phyloP scores from a whole-genome alignment of 768 basidiomycete species.

The Pleurotus tuoliensis region DNA sequence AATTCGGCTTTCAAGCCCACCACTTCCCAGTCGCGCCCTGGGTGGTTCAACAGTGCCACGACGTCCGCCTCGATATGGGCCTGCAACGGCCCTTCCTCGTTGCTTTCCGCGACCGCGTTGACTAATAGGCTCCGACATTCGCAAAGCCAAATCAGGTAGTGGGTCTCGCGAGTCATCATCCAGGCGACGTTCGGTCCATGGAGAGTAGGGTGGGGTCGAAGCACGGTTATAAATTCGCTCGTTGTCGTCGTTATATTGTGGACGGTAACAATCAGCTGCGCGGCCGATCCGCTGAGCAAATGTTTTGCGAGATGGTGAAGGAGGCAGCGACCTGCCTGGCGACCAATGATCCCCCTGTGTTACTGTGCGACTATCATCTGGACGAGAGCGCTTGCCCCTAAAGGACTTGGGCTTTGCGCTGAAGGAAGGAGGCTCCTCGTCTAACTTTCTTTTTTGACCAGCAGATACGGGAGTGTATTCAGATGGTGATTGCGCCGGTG shows the following conservation, averaged over 20 bases:
- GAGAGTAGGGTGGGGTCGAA: neutral
- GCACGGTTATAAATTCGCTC: neutral
- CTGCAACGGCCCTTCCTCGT: neutral
- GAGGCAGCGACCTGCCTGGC: neutral
- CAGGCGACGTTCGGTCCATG: neutral
- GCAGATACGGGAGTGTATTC: neutral
- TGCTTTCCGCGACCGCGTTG: neutral
- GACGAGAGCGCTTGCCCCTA: neutral
- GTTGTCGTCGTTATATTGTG: neutral
- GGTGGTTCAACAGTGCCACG: neutral
- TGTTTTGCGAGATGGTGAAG: neutral
- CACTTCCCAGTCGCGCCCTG: neutral
- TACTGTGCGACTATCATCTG: neutral
- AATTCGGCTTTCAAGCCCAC: slow-evolving; percentile 4
- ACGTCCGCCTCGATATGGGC: neutral
- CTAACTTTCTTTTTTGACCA: neutral
- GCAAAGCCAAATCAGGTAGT: neutral
- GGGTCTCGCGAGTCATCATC: neutral
- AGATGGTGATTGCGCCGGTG: neutral
- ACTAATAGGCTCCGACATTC: neutral
- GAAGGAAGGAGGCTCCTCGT: neutral
- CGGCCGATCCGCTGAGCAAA: neutral
- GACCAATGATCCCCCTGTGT: slow-evolving; percentile 2
- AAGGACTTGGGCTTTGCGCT: neutral
- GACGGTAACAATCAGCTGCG: neutral